Evolutionary conservation across 2,329 filamentous ascomycete genomes (phyloP), one percentile per base, ranked within the genome.

Genomic region (Fusarium sacchari): DNA sequence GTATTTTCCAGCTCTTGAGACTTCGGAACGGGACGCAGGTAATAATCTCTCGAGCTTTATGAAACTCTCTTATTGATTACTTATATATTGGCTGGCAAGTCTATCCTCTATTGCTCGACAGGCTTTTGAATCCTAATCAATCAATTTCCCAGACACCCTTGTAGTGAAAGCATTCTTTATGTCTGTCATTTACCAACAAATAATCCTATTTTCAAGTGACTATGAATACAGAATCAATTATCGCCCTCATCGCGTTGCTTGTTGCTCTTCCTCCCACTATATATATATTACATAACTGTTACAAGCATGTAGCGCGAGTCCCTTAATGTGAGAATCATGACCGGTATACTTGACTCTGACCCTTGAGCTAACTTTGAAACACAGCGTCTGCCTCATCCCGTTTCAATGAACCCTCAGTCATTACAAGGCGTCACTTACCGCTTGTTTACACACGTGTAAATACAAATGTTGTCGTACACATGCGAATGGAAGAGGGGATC

Each of bases 261-360:
- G 22, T 40, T 7, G 28, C 36, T 26, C 12, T 50, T 20, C 57
- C 57, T 8, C 57, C 57, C 0, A 22, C 57, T 7, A 13, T 15
- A 22, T 42, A 42, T 30, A 3, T 34, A 0, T 12, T 60, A 2
- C 24, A 2, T 22, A 26, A 9, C 6, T 60, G 44, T 44, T 34
- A n/a, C 11, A 28, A 34, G 14, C 57, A 46, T n/a, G 7, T 12
- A n/a, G 30, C 4, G 0, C 7, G 14, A 37, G 3, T 0, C 9
- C 14, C n/a, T 36, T 28, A 0, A 18, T 26, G 55, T 58, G 36
- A 34, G 55, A 18, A 18, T 15, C 28, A 8, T 22, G 15, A 8
- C 15, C 5, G 3, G 10, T n/a, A n/a, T 17, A 28, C 0, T 11
- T 3, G 7, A 49, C 28, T 6, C 4, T 9, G 14, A 20, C 14